Conservation (phyloP, 1,284 basidiomycete genomes). For the Marasmius sp. region DNA sequence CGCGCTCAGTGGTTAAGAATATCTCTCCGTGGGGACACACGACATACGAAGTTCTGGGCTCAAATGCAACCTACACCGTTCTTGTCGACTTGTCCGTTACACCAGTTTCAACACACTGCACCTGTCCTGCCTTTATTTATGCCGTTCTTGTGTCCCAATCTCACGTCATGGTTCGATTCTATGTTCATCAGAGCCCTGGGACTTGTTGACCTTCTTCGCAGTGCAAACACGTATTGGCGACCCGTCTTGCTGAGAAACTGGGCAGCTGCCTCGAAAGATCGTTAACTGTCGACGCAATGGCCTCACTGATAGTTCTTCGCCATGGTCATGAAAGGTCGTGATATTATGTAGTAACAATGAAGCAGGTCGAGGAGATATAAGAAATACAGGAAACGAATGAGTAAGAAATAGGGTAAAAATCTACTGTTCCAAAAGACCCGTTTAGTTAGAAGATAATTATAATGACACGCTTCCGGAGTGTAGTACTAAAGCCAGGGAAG, state of each 20-base stretch:
- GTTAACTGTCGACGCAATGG: conserved; percentile 46
- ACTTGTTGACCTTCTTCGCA: conserved; percentile 23
- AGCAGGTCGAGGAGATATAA: not conserved
- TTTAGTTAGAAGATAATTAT: too few relatives aligned
- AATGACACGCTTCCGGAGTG: too few relatives aligned
- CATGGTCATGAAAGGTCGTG: conserved; percentile 2
- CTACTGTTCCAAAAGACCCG: not conserved
- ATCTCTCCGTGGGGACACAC: conserved; percentile 52
- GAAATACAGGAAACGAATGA: not conserved
- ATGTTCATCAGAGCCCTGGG: not conserved
- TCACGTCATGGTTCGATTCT: conserved; percentile 58
- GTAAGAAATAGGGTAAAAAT: not conserved
- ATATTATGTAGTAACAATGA: not conserved
- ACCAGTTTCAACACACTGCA: conserved; percentile 55
- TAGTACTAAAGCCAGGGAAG: too few relatives aligned
- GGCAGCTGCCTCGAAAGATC: conserved; percentile 49
- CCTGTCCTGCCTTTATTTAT: conserved; percentile 72
- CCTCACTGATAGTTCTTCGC: conserved; percentile 29
- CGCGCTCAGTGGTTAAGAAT: conserved; percentile 59
- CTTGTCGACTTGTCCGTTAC: conserved; percentile 49
- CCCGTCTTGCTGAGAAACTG: conserved; percentile 54
- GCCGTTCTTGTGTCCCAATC: conserved; percentile 57
- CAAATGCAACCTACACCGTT: conserved; percentile 60
- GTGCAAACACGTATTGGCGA: conserved; percentile 80
- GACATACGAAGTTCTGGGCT: conserved; percentile 67